These are phyloP conservation scores for Saccharomyces eubayanus DNA, from an alignment of 805 yeast genomes.

Conservation along the genomic window DNA sequence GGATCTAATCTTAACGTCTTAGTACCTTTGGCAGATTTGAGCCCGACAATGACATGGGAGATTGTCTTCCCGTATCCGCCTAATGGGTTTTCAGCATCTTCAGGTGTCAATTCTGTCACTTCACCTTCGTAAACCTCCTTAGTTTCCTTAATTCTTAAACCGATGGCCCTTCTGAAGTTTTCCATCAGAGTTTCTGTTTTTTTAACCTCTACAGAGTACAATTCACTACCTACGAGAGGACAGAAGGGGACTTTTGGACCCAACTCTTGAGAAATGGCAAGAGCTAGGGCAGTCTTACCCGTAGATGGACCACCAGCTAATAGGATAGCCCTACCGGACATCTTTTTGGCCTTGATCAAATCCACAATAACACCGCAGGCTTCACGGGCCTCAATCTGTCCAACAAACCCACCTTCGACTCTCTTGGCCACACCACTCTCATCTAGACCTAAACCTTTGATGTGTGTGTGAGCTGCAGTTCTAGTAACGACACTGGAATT, in stretches of 20 bases:
- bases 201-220: conserved; percentile 92
- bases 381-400: conserved; percentile 65
- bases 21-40: conserved; percentile 86
- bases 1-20: conserved; percentile 87
- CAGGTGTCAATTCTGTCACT: conserved; percentile 90
- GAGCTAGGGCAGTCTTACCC: conserved; percentile 94
- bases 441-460: conserved; percentile 88
- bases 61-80: conserved; percentile 98
- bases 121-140: conserved; percentile 98
- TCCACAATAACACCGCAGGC: conserved; percentile 95
- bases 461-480: conserved; percentile 95
- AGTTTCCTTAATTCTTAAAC: conserved; percentile 90
- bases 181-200: conserved; percentile 96
- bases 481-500: conserved; percentile 33
- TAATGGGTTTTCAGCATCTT: conserved; percentile 91
- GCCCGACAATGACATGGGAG: conserved; percentile 86
- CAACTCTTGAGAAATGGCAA: conserved; percentile 90
- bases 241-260: conserved; percentile 98
- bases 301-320: conserved; percentile 98
- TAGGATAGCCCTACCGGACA: conserved; percentile 92
- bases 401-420: conserved; percentile 80
- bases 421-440: conserved; percentile 79
- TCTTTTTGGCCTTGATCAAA: conserved; percentile 80
- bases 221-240: conserved; percentile 91
- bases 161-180: conserved; percentile 92